Conservation (phyloP, 192 early-diverging fungal genomes). For the Coemansia sp. region DNA sequence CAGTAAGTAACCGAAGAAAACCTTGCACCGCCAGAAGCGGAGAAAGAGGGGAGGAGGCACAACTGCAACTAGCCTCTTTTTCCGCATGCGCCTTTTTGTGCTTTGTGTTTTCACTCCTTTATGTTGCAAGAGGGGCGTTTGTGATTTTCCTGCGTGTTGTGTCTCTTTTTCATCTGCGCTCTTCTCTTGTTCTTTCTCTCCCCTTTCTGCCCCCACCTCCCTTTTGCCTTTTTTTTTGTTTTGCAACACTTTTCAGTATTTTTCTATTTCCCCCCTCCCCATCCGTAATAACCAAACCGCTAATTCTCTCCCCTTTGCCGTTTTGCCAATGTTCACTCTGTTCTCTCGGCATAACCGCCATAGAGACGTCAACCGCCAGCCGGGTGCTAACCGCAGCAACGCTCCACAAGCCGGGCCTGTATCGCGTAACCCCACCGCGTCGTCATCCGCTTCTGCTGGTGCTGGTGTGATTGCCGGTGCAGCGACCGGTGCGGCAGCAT, state of each 20-base stretch:
- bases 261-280: neutral
- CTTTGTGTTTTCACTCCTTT: slow-evolving; percentile 17
- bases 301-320: slow-evolving; percentile 22
- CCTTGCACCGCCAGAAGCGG: neutral
- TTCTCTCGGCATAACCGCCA: slow-evolving; percentile 50
- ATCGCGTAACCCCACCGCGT: slow-evolving; percentile 15
- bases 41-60: slow-evolving; percentile 3
- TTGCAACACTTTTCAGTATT: neutral
- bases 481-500: neutral
- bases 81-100: slow-evolving; percentile 39
- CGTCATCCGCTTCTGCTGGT: slow-evolving; percentile 7
- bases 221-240: neutral
- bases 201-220: neutral
- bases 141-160: neutral
- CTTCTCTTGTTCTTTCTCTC: too few relatives aligned
- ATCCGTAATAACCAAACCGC: neutral
- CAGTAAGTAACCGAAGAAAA: neutral
- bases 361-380: slow-evolving; percentile 43
- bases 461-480: slow-evolving; percentile 6
- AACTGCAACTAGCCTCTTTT: slow-evolving; percentile 15
- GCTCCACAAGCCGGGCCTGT: slow-evolving; percentile 12
- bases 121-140: neutral
- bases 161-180: neutral
- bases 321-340: slow-evolving; percentile 44
- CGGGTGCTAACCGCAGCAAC: slow-evolving; percentile 19